phyloP scores from a whole-genome alignment of 768 basidiomycete genomes.

The Tylopilus sp. region DNA sequence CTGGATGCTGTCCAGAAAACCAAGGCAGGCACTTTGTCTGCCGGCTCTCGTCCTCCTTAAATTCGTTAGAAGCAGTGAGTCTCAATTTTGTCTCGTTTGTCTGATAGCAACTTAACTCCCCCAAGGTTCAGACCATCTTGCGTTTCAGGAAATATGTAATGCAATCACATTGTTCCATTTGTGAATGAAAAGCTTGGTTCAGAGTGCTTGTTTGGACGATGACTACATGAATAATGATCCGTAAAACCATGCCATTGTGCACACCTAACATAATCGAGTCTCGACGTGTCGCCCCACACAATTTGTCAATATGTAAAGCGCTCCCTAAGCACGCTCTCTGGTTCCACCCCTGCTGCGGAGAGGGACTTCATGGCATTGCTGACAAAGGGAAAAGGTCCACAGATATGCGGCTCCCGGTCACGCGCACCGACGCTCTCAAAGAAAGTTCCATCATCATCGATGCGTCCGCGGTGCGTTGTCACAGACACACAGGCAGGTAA shows the following conservation, averaged over 20 bases:
- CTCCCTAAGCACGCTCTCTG: slow-evolving; percentile 22
- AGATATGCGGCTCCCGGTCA: slow-evolving; percentile 18
- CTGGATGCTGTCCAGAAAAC: slow-evolving; percentile 27
- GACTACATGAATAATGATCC: too few species aligned
- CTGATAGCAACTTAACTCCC: background rate
- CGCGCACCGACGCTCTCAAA: slow-evolving; percentile 18
- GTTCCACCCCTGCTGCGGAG: slow-evolving; percentile 18
- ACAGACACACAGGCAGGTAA: slow-evolving; percentile 11
- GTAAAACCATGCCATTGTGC: too few species aligned
- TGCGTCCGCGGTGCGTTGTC: slow-evolving; percentile 14
- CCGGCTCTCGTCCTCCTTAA: slow-evolving; percentile 25
- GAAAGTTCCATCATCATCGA: slow-evolving; percentile 17
- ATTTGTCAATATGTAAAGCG: slow-evolving; percentile 24
- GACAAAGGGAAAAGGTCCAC: slow-evolving; percentile 26
- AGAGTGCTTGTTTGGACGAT: too few species aligned
- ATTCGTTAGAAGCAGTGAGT: background rate
- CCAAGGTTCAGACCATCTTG: background rate
- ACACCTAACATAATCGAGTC: background rate
- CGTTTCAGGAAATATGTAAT: background rate
- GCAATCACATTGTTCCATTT: background rate
- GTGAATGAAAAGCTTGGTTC: too few species aligned
- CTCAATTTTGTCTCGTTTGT: background rate
- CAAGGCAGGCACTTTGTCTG: slow-evolving; percentile 23
- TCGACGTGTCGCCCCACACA: background rate
- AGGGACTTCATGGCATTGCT: slow-evolving; percentile 22